Evolutionary conservation across 2,329 filamentous ascomycete species (phyloP).

Genomic region (Proliferodiscus dingleyae): DNA sequence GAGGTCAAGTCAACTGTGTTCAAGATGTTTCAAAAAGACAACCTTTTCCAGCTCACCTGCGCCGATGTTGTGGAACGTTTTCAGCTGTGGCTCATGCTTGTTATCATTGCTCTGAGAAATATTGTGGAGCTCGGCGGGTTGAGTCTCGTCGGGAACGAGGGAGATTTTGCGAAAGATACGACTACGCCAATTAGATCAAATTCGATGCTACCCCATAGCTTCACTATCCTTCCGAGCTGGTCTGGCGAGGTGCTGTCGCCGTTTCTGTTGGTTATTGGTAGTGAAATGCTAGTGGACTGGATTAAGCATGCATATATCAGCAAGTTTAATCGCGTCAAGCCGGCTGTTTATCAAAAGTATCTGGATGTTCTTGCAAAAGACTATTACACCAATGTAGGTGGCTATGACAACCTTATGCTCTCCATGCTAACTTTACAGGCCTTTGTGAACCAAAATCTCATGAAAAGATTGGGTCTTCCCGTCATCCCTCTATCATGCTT

Average conservation of each 20-base stretch:
- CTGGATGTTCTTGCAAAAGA: conserved; percentile 94
- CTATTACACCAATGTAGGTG: conserved; percentile 84
- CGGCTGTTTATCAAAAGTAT: conserved; percentile 81
- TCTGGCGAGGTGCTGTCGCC: conserved; percentile 86
- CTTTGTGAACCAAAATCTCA: conserved; percentile 85
- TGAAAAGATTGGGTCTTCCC: conserved; percentile 81
- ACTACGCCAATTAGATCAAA: conserved; percentile 59
- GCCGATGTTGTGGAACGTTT: conserved; percentile 96
- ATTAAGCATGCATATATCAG: conserved; percentile 97
- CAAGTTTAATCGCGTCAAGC: conserved; percentile 97
- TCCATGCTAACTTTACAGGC: conserved; percentile 47
- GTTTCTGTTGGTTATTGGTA: conserved; percentile 89
- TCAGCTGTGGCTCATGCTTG: conserved; percentile 93
- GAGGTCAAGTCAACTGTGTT: conserved; percentile 99
- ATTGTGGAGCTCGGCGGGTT: conserved; percentile 91
- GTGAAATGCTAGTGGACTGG: conserved; percentile 95
- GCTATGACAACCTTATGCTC: background rate
- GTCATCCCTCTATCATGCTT: conserved; percentile 90
- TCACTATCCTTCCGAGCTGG: conserved; percentile 83
- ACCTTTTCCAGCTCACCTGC: conserved; percentile 91
- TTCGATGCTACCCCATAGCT: conserved; percentile 82
- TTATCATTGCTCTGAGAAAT: conserved; percentile 94
- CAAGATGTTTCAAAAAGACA: conserved; percentile 98
- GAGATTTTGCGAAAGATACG: conserved; percentile 43
- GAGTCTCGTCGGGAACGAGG: conserved; percentile 46